A percentile compares a stretch with the other conserved stretches of the same genome.
phyloP scores from a whole-genome alignment of 768 basidiomycete species.

The Boletus insuetus region DNA sequence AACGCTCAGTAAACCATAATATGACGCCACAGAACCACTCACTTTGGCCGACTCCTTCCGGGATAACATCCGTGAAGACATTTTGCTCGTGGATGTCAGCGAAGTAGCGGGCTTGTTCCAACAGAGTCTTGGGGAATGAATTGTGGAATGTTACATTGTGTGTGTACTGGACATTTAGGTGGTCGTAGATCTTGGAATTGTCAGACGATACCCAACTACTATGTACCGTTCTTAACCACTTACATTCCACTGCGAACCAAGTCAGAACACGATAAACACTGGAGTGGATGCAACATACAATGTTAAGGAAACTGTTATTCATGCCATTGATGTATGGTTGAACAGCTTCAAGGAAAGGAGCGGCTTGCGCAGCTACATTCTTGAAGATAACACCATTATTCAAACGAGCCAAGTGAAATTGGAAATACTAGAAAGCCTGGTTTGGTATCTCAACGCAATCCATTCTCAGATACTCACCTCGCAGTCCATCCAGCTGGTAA shows the following conservation, averaged over 20 bases:
- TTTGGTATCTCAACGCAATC: background rate
- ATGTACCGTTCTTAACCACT: conserved; percentile 24
- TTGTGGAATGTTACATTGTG: conserved; percentile 81
- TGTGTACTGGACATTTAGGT: conserved; percentile 66
- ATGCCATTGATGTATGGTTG: conserved; percentile 68
- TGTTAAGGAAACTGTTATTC: conserved; percentile 61
- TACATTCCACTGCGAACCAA: conserved; percentile 64
- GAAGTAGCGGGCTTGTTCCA: conserved; percentile 68
- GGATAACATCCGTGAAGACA: conserved; percentile 62
- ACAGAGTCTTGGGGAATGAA: conserved; percentile 64
- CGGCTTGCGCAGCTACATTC: conserved; percentile 49
- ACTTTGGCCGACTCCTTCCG: conserved; percentile 74
- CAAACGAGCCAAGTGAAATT: conserved; percentile 21
- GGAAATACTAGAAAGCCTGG: conserved; percentile 24
- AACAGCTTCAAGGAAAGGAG: conserved; percentile 62
- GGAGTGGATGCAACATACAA: conserved; percentile 42
- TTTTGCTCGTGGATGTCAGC: conserved; percentile 77
- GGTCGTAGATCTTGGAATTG: conserved; percentile 63
- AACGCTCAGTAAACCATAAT: background rate
- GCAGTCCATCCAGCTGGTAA: conserved; percentile 77
- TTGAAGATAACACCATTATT: conserved; percentile 46
- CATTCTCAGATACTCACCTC: conserved; percentile 30
- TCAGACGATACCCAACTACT: background rate
- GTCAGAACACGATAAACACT: conserved; percentile 6
- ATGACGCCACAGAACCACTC: conserved; percentile 25